Evolutionary conservation across 2,329 filamentous ascomycete genomes (phyloP).

Genomic region (Gnomoniopsis smithogilvyi): DNA sequence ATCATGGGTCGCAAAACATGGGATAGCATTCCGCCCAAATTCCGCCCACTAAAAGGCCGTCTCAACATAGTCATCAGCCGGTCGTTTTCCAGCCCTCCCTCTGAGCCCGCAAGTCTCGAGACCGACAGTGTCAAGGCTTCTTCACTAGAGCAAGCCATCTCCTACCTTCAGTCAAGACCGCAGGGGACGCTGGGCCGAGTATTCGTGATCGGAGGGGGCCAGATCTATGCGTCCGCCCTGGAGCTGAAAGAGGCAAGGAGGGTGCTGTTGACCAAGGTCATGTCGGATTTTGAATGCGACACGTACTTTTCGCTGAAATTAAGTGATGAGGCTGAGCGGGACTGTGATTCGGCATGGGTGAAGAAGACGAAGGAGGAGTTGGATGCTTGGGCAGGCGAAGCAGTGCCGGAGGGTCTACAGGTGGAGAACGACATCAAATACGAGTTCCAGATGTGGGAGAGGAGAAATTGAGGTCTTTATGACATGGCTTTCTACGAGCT

Average conservation of each 20-base stretch:
- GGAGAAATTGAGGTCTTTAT: constrained; percentile 28
- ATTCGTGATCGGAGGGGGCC: constrained; percentile 87
- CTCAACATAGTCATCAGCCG: constrained; percentile 80
- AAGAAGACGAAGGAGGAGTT: constrained; percentile 50
- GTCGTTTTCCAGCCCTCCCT: constrained; percentile 29
- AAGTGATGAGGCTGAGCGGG: constrained; percentile 29
- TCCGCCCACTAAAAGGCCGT: constrained; percentile 75
- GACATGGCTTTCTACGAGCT: constrained; percentile 21
- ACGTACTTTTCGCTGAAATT: constrained; percentile 67
- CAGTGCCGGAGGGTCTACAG: constrained; percentile 51
- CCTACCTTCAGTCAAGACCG: constrained; percentile 38
- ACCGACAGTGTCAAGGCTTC: constrained; percentile 54
- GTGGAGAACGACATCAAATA: constrained; percentile 64
- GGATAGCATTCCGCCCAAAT: constrained; percentile 78
- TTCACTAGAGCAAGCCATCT: constrained; percentile 58
- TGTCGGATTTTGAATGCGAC: constrained; percentile 71
- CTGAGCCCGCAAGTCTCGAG: constrained; percentile 19
- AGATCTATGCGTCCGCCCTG: constrained; percentile 77
- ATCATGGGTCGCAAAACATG: constrained; percentile 99
- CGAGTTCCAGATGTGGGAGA: constrained; percentile 74
- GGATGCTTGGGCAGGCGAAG: constrained; percentile 64
- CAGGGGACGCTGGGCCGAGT: constrained; percentile 48
- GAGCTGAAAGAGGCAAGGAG: constrained; percentile 52
- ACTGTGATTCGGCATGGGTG: constrained; percentile 47
- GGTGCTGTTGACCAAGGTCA: constrained; percentile 68